These are phyloP conservation scores for Inonotus hispidus DNA, from an alignment of 1,284 basidiomycete genomes.

Conservation along the genomic window DNA sequence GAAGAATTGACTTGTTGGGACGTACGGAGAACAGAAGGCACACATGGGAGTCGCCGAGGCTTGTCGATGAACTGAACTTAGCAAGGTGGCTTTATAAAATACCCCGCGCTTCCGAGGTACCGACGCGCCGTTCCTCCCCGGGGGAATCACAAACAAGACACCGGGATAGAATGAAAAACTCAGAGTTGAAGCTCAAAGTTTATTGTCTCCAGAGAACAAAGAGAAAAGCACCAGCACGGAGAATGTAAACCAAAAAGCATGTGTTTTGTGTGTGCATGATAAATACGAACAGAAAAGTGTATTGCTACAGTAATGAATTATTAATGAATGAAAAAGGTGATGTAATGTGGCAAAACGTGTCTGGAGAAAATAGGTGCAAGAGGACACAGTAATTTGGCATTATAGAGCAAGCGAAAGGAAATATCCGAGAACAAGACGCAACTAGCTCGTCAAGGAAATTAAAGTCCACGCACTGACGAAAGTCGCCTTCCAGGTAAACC, in stretches of 20 bases:
- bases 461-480: slow-evolving; percentile 8
- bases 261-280: slow-evolving; percentile 10
- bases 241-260: slow-evolving; percentile 16
- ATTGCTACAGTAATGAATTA: slow-evolving; percentile 17
- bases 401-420: not conserved
- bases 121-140: not conserved
- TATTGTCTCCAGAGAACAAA: slow-evolving; percentile 17
- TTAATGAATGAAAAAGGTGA: slow-evolving; percentile 3
- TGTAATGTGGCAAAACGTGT: not conserved
- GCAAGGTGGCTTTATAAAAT: not conserved
- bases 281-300: not conserved
- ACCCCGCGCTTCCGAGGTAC: slow-evolving; percentile 2
- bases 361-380: not conserved
- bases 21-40: not conserved
- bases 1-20: not conserved
- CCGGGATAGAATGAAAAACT: not conserved
- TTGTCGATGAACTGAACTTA: not conserved
- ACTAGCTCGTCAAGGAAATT: not conserved
- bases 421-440: not conserved
- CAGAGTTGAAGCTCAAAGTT: slow-evolving; percentile 2
- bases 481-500: slow-evolving; percentile 6
- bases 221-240: slow-evolving; percentile 2
- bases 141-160: not conserved
- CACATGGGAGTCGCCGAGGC: not conserved
- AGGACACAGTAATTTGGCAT: not conserved